Conservation (phyloP, 164 flowering plant species). For the Hamamelis virginiana region DNA sequence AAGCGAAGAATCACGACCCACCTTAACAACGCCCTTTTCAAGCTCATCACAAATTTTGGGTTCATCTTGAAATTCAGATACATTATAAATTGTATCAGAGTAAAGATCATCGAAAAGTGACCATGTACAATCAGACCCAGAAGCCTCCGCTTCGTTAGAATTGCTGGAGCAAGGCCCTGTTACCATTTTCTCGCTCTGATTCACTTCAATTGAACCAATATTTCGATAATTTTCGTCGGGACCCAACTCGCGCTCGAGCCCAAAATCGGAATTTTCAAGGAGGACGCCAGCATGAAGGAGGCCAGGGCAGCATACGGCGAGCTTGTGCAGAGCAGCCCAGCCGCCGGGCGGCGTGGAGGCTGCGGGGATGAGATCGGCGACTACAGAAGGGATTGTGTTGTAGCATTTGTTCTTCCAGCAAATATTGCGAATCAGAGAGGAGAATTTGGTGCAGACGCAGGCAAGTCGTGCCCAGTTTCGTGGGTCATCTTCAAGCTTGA, state of each 20-base stretch:
- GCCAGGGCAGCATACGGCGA: slow-evolving; percentile 92
- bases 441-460: slow-evolving; percentile 78
- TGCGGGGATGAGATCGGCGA: slow-evolving; percentile 55
- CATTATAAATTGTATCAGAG: slow-evolving; percentile 60
- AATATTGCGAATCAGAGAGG: slow-evolving; percentile 43
- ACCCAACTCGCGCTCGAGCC: slow-evolving; percentile 86
- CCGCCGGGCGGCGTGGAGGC: slow-evolving; percentile 48
- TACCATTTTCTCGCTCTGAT: neutral
- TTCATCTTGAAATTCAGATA: slow-evolving; percentile 37
- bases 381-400: slow-evolving; percentile 55
- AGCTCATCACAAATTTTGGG: neutral
- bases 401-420: slow-evolving; percentile 66
- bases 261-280: slow-evolving; percentile 83
- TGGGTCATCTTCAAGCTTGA: slow-evolving; percentile 81
- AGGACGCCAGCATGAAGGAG: slow-evolving; percentile 81
- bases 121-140: slow-evolving; percentile 47
- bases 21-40: slow-evolving; percentile 15
- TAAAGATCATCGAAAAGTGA: slow-evolving; percentile 82
- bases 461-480: slow-evolving; percentile 75
- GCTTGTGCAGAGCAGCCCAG: slow-evolving; percentile 79
- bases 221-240: slow-evolving; percentile 48
- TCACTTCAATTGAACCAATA: neutral
- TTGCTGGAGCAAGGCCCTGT: slow-evolving; percentile 7
- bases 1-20: slow-evolving; percentile 15
- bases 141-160: neutral